Evolutionary conservation across 1,139 yeast species (phyloP), one percentile per base, ranked within the genome.

Genomic region (Arxiozyma bovina): DNA sequence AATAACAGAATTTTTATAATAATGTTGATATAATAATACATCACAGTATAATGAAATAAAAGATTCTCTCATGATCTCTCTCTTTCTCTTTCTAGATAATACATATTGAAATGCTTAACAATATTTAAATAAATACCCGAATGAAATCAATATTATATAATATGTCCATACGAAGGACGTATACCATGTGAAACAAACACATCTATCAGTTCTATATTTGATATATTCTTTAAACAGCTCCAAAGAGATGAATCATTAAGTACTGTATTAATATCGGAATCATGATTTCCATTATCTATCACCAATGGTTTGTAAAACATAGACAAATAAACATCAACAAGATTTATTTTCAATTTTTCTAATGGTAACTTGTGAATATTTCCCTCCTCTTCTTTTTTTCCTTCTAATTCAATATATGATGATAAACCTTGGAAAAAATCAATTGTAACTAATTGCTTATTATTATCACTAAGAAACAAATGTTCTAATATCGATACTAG

Each of bases 141-240:
- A 34, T 21, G 42, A 1, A 30, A 47, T 4, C 23, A 15, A 25
- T 48, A 21, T 48, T n/a, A 48, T 23, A 49, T 42, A 40, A 43
- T 49, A 17, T 23, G 42, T 11, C 45, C 45, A 43, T 49, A 49
- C 4, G 46, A 22, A 20, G 50, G 50, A 11, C 45, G 42, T 6
- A 51, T 34, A 17, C 53, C 53, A 12, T 42, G 42, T 15, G 43
- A 44, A 12, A 51, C 45, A 47, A 51, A 45, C 40, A 51, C 34
- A 41, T 51, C 53, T n/a, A 51, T 25, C 22, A 51, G 22, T 30
- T 51, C 53, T 27, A 51, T 51, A 20, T 46, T 45, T 20, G 53
- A 51, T 12, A 51, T 51, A 34, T 51, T 42, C 42, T 50, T 40
- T 15, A 51, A 17, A 15, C 41, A 45, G 21, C 18, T 40, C 53